These are phyloP conservation scores for Colletotrichum tabaci DNA, from an alignment of 2,329 filamentous ascomycete genomes.

Conservation along the genomic window DNA sequence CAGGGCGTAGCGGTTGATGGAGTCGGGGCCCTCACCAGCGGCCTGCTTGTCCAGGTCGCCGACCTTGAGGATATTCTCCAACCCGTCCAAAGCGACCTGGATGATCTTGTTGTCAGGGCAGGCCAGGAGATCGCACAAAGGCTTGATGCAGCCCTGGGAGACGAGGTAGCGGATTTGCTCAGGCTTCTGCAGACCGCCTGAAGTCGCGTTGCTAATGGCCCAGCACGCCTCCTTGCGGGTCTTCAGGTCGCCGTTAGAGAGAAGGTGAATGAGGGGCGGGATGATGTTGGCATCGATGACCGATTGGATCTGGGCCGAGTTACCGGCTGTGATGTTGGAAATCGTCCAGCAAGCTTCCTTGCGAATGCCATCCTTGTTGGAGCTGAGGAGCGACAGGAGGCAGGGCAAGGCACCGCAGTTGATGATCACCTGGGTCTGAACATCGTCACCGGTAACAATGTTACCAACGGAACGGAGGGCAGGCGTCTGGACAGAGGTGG, in stretches of 20 bases:
- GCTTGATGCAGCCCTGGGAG: conserved; percentile 94
- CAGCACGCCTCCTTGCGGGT: conserved; percentile 99
- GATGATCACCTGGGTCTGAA: conserved; percentile 99
- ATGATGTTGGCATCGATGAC: conserved; percentile 98
- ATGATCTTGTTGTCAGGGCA: conserved; percentile 99
- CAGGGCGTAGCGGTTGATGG: conserved; percentile 95
- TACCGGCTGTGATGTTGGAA: conserved; percentile 98
- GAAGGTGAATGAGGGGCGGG: conserved; percentile 93
- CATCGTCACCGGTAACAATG: conserved; percentile 98
- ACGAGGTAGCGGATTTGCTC: conserved; percentile 98
- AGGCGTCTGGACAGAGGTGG: conserved; percentile 97
- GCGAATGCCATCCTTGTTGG: conserved; percentile 97
- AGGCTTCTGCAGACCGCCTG: conserved; percentile 96
- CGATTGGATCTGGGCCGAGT: conserved; percentile 96
- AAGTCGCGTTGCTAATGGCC: conserved; percentile 99
- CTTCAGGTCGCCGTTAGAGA: conserved; percentile 98
- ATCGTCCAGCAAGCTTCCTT: conserved; percentile 99
- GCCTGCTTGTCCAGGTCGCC: conserved; percentile 98
- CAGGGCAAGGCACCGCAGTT: conserved; percentile 96
- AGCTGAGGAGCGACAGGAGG: conserved; percentile 93
- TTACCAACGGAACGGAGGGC: conserved; percentile 97
- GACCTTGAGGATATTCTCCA: conserved; percentile 99
- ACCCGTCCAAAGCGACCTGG: conserved; percentile 95
- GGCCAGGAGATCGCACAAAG: conserved; percentile 91
- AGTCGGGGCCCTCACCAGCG: conserved; percentile 79